Conservation (phyloP, 2,329 filamentous ascomycete genomes). For the Coniosporium uncinatum region DNA sequence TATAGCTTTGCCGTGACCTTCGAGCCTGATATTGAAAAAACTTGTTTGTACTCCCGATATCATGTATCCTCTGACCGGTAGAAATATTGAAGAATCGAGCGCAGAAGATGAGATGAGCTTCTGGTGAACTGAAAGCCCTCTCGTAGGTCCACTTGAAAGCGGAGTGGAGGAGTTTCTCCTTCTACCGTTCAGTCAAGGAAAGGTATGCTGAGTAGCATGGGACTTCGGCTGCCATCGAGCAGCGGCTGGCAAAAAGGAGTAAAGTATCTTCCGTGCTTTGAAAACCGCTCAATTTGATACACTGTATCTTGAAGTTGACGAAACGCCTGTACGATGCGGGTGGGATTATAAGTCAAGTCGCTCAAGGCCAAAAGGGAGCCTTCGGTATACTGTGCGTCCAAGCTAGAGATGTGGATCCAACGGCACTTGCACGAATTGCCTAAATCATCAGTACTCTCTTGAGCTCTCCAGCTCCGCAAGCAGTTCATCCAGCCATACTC, state of each 20-base stretch:
- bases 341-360: constrained; percentile 18
- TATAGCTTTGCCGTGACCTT: constrained; percentile 38
- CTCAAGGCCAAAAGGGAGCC: constrained; percentile 23
- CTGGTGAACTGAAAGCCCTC: constrained; percentile 31
- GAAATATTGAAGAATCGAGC: constrained; percentile 34
- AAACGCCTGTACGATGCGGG: constrained; percentile 12
- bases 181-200: constrained; percentile 35
- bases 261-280: constrained; percentile 36
- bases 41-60: constrained; percentile 31
- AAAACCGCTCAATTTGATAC: constrained; percentile 32
- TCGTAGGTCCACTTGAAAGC: constrained; percentile 33
- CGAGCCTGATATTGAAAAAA: constrained; percentile 37
- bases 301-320: constrained; percentile 27
- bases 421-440: constrained; percentile 23
- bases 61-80: constrained; percentile 35
- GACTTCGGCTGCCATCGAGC: constrained; percentile 11
- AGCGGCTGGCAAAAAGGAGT: constrained; percentile 31
- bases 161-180: constrained; percentile 25
- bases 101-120: constrained; percentile 28
- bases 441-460: constrained; percentile 19
- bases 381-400: constrained; percentile 29
- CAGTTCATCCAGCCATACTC: constrained; percentile 36
- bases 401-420: constrained; percentile 36
- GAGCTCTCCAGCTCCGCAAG: constrained; percentile 23
- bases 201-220: constrained; percentile 31